Conservation (phyloP, 176 grass and related monocot genomes). For the Cenchrus americanus region DNA sequence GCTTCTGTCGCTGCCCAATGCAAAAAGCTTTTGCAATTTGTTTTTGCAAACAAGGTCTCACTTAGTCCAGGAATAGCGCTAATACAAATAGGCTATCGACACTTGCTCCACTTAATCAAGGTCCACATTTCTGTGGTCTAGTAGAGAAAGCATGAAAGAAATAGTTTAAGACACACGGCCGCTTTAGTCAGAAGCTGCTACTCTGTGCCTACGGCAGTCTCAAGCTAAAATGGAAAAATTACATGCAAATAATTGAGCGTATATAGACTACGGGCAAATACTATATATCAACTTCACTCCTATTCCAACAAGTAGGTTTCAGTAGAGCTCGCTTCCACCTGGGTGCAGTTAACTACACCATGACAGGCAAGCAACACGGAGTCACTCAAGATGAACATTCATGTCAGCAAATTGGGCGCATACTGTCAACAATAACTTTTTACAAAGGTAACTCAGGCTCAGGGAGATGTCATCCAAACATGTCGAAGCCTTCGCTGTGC, state of each 20-base stretch:
- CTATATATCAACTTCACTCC: conserved; percentile 42
- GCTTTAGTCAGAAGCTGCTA: neutral
- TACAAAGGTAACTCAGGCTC: conserved; percentile 22
- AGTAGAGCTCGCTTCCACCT: conserved; percentile 19
- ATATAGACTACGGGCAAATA: conserved; percentile 5
- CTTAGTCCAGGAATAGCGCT: too few species aligned
- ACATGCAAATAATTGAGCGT: neutral
- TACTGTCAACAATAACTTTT: conserved; percentile 24
- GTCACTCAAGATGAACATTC: neutral
- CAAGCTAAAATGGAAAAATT: neutral
- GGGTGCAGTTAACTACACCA: conserved; percentile 25
- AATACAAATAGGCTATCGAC: too few species aligned
- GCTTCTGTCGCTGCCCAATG: too few species aligned
- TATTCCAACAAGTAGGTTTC: conserved; percentile 34
- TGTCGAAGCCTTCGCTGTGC: conserved; percentile 66
- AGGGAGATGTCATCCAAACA: conserved; percentile 64
- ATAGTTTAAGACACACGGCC: too few species aligned
- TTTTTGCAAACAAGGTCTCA: too few species aligned
- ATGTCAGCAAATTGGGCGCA: conserved; percentile 29
- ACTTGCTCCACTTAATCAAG: too few species aligned
- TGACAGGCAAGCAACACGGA: conserved; percentile 16
- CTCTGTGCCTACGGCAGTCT: neutral
- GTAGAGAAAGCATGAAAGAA: too few species aligned
- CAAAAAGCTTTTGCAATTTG: too few species aligned
- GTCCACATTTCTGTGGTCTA: neutral